A percentile compares a stretch with the other conserved stretches of the same genome.
Evolutionary conservation across 1,139 yeast species (phyloP).

Genomic region (Pichia sp.): DNA sequence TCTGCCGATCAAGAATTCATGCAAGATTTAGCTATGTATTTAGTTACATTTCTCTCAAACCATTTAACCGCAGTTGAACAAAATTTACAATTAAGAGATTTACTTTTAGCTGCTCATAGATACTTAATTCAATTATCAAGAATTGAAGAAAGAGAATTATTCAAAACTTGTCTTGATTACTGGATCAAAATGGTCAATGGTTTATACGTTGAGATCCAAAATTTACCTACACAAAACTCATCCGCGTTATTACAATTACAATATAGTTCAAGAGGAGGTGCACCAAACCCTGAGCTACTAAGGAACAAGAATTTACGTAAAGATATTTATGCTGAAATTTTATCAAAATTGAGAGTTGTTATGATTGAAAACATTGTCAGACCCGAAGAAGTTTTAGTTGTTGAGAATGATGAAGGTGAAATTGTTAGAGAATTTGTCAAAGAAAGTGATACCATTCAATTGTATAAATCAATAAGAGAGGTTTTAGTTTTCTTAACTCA

Average conservation of each 20-base stretch:
- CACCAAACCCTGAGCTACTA: slow-evolving; percentile 75
- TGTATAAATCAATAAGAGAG: slow-evolving; percentile 93
- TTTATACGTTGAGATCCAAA: slow-evolving; percentile 79
- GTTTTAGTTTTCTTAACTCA: slow-evolving; percentile 92
- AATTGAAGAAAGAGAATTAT: slow-evolving; percentile 92
- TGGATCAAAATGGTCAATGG: slow-evolving; percentile 83
- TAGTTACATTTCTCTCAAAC: slow-evolving; percentile 74
- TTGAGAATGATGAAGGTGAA: slow-evolving; percentile 98
- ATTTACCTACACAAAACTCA: slow-evolving; percentile 62
- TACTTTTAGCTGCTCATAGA: slow-evolving; percentile 61
- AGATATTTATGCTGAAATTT: slow-evolving; percentile 67
- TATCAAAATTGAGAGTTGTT: slow-evolving; percentile 79
- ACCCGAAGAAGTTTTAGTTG: slow-evolving; percentile 95
- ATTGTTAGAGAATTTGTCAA: slow-evolving; percentile 95
- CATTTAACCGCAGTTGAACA: slow-evolving; percentile 73
- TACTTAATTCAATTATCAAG: slow-evolving; percentile 80
- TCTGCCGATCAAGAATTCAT: slow-evolving; percentile 88
- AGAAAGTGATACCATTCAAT: slow-evolving; percentile 93
- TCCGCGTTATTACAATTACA: slow-evolving; percentile 71
- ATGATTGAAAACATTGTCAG: slow-evolving; percentile 96
- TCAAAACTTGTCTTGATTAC: slow-evolving; percentile 90
- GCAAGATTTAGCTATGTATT: slow-evolving; percentile 91
- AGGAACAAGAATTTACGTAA: slow-evolving; percentile 77
- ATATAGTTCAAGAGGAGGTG: slow-evolving; percentile 64
- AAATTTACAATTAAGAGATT: slow-evolving; percentile 48